Evolutionary conservation across 2,329 filamentous ascomycete species (phyloP), one percentile per base, ranked within the genome.

Genomic region (Scedosporium aurantiacum): DNA sequence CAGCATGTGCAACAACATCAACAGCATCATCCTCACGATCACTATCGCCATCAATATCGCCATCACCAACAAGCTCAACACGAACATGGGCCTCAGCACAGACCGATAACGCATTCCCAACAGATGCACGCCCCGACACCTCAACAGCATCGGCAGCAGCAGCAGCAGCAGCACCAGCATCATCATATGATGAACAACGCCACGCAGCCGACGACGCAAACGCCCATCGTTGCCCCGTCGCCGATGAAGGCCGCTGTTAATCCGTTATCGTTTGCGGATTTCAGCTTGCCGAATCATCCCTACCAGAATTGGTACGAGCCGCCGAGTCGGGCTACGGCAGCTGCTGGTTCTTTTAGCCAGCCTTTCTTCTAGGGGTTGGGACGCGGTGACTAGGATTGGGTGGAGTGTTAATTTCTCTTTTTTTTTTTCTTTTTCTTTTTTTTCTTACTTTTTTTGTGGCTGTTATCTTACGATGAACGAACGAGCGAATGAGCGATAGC

Each of bases 231-330:
- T 12, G 23, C 60, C 5, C 27, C 40, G 10, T 41, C 60, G 16
- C 69, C 71, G 16, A 68, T 71, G 23, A 70, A 69, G 67, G 73
- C 76, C 18, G 77, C 76, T 12, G 71, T 87, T 5, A 93, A 93
- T 68, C 90, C 90, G 1, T 73, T 93, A 45, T 80, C 87, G 66
- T 84, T 82, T 25, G 89, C 89, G 1, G 89, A 94, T 69, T 94
- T 94, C 70, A 87, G 80, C 25, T 78, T 87, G 66, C 87, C 89
- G 3, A 86, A 90, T 65, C 89, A 92, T 72, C 90, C 91, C 1
- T 95, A 94, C 69, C 87, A 90, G 69, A 85, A 86, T 58, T 87
- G 87, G 73, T 95, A 93, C 67, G 86, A 91, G 64, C 86, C 89
- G 41, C 88, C 89, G 1, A 88, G 82, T 66, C 79, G 72, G 55